A percentile compares a stretch with the other conserved stretches of the same genome.
Evolutionary conservation across 75 land plant genomes (phyloP).

Genomic region (Pinus taeda): DNA sequence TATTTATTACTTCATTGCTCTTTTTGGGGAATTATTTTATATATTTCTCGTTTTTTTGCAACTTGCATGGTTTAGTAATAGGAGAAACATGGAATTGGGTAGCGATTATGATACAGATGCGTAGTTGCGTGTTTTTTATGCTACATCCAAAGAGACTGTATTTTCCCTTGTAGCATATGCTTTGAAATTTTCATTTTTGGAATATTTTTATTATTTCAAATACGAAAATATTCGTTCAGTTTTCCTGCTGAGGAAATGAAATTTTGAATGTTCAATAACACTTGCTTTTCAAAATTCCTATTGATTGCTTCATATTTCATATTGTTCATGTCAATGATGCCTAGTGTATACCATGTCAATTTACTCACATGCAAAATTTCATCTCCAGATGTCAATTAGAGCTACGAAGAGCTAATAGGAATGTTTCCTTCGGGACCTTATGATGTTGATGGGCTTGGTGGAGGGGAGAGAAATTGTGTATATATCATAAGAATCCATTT

Average conservation of each 20-base stretch:
- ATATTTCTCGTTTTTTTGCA: constrained; percentile 10
- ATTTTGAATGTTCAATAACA: not conserved
- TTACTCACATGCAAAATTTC: constrained; percentile 75
- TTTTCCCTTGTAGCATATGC: not conserved
- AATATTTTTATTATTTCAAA: not conserved
- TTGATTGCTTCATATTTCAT: not conserved
- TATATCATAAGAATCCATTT: constrained; percentile 77
- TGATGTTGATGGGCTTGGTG: constrained; percentile 35
- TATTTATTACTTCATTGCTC: not conserved
- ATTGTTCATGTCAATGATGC: constrained; percentile 66
- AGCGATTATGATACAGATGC: constrained; percentile 93
- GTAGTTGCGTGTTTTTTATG: constrained; percentile 38
- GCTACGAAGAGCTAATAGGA: constrained; percentile 82
- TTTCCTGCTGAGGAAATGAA: not conserved
- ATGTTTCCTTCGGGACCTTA: constrained; percentile 57
- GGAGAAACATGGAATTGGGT: constrained; percentile 96
- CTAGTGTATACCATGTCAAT: constrained; percentile 83
- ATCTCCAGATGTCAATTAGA: constrained; percentile 80
- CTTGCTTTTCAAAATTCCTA: not conserved
- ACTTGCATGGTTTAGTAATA: constrained; percentile 89
- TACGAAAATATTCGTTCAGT: not conserved
- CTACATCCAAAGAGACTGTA: not conserved
- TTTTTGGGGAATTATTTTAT: not conserved
- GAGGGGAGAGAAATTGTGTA: constrained; percentile 85
- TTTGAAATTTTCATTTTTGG: not conserved